Evolutionary conservation across 1,284 basidiomycete genomes (phyloP).

Genomic region (Agaricales sp.): DNA sequence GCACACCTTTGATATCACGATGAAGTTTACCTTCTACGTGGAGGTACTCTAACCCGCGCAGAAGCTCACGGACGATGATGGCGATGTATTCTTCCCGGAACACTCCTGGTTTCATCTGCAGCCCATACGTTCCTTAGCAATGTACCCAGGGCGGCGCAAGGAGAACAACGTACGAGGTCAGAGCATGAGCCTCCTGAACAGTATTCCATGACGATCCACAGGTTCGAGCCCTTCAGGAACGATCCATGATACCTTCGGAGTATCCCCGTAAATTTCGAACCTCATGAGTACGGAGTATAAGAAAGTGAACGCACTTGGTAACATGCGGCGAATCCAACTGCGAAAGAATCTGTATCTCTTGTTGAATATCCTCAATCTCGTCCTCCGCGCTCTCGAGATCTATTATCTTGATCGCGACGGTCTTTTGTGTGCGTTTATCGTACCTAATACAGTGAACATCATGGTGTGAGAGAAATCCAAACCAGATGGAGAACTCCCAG

Average conservation of each 20-base stretch:
- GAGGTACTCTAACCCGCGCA: conserved; percentile 90
- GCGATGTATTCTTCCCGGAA: conserved; percentile 99
- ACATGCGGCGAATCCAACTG: conserved; percentile 94
- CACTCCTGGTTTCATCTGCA: conserved; percentile 93
- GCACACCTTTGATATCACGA: conserved; percentile 91
- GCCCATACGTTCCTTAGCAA: conserved; percentile 10
- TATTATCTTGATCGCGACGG: conserved; percentile 97
- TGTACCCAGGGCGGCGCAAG: conserved; percentile 6
- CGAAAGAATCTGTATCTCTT: conserved; percentile 98
- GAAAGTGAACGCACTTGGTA: conserved; percentile 65
- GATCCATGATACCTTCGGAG: conserved; percentile 86
- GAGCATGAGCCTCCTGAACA: conserved; percentile 82
- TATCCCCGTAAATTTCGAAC: conserved; percentile 18
- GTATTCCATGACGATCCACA: conserved; percentile 99
- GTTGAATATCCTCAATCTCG: conserved; percentile 99
- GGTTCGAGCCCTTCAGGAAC: conserved; percentile 86
- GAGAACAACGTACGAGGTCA: conserved; percentile 48
- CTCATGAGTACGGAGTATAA: conserved; percentile 11
- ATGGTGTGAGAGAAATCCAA: conserved; percentile 9
- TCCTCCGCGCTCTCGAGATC: conserved; percentile 98
- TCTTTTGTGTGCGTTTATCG: conserved; percentile 86
- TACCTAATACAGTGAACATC: conserved; percentile 39
- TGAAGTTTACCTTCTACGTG: conserved; percentile 96
- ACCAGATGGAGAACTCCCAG: conserved; percentile 7
- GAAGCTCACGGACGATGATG: conserved; percentile 87